Conservation (phyloP, 495 filamentous ascomycete species). For the Trichoderma asperelloides region DNA sequence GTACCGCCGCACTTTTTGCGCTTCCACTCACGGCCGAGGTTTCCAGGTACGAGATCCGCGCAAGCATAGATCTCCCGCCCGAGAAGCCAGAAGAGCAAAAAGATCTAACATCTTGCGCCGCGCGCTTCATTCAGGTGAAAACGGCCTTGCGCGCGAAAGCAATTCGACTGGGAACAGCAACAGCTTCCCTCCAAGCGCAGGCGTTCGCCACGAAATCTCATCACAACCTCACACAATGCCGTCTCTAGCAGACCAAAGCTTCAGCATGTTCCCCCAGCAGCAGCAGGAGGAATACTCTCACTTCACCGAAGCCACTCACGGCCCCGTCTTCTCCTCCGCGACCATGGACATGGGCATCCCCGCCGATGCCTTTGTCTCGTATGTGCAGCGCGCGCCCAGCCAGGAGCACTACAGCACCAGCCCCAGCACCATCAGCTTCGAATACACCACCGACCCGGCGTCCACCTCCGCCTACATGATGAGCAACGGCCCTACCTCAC, state of each 20-base stretch:
- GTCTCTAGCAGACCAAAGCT: constrained; percentile 21
- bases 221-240: constrained; percentile 19
- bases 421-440: not conserved
- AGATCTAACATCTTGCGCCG: not conserved
- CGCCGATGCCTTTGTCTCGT: constrained; percentile 23
- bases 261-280: constrained; percentile 25
- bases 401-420: constrained; percentile 3
- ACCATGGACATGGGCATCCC: constrained; percentile 34
- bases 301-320: constrained; percentile 35
- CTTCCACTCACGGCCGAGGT: not conserved
- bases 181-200: not conserved
- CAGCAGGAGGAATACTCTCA: constrained; percentile 29
- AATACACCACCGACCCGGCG: not conserved
- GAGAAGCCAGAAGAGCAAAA: not conserved
- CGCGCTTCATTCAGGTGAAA: not conserved
- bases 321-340: constrained; percentile 23
- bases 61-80: not conserved
- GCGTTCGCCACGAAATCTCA: not conserved
- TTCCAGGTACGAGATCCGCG: not conserved
- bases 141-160: not conserved
- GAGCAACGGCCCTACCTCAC: constrained; percentile 27
- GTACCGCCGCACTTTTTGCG: not conserved
- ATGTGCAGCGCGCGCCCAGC: not conserved
- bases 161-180: not conserved
- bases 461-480: constrained; percentile 30